Evolutionary conservation across 345 rosid genomes (phyloP).

Genomic region (Raphanus raphanistrum): DNA sequence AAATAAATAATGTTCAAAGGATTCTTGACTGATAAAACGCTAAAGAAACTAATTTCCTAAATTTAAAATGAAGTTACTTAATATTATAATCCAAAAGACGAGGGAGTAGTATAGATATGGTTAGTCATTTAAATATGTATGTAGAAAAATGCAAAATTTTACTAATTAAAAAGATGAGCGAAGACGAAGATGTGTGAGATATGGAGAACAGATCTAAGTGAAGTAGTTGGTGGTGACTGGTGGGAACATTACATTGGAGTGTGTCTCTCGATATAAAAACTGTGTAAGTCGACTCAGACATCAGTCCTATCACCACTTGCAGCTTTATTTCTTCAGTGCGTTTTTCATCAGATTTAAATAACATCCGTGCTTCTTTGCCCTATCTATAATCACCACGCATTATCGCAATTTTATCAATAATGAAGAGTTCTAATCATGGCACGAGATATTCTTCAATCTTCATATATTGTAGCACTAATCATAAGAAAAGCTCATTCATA

Average conservation of each 20-base stretch:
- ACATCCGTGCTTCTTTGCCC: constrained; percentile 12
- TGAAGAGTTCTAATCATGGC: constrained; percentile 9
- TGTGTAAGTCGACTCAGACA: constrained; percentile 40
- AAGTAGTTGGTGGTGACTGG: constrained; percentile 21
- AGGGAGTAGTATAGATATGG: background rate
- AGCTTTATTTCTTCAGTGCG: constrained; percentile 36
- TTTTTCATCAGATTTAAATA: constrained; percentile 37
- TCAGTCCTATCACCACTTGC: constrained; percentile 35
- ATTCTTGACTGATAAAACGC: background rate
- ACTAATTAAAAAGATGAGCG: constrained; percentile 17
- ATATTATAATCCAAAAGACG: background rate
- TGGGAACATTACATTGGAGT: constrained; percentile 29
- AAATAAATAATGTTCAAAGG: no score
- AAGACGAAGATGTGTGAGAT: constrained; percentile 7
- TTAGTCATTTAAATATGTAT: background rate
- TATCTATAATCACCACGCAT: constrained; percentile 18
- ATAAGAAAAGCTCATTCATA: constrained; percentile 20
- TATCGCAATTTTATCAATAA: background rate
- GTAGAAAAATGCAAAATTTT: background rate
- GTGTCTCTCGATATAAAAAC: constrained; percentile 12
- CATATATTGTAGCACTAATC: constrained; percentile 28
- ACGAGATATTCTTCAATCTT: constrained; percentile 26
- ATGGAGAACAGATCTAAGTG: constrained; percentile 34
- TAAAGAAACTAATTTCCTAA: background rate
- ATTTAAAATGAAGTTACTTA: background rate